Conservation (phyloP, 108 stramenopile species). For the Chaetoceros tenuissimus region DNA sequence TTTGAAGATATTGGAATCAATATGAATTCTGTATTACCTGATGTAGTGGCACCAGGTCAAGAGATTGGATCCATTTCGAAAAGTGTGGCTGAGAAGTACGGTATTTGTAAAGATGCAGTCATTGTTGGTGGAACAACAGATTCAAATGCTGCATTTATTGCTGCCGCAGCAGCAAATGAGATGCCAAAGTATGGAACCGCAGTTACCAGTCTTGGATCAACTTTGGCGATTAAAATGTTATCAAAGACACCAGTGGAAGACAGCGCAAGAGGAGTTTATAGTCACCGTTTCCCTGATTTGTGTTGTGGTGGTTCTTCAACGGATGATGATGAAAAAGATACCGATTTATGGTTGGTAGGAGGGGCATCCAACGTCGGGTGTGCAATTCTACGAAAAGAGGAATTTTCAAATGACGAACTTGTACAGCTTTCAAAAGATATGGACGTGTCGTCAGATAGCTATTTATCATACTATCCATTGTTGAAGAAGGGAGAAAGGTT, state of each 20-base stretch:
- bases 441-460: conserved; percentile 46
- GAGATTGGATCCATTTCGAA: conserved; percentile 61
- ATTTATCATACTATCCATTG: conserved; percentile 77
- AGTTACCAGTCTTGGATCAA: conserved; percentile 81
- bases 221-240: conserved; percentile 83
- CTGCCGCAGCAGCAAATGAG: conserved; percentile 36
- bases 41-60: conserved; percentile 64
- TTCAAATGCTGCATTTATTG: conserved; percentile 90
- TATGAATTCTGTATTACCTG: conserved; percentile 27
- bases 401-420: conserved; percentile 70
- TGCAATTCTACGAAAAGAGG: conserved; percentile 65
- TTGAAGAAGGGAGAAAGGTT: conserved; percentile 82
- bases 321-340: conserved; percentile 15
- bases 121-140: conserved; percentile 90
- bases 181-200: conserved; percentile 63
- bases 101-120: conserved; percentile 38
- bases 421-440: conserved; percentile 46
- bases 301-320: neutral
- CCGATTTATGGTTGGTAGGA: conserved; percentile 85
- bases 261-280: conserved; percentile 75
- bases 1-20: conserved; percentile 42
- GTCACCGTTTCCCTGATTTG: conserved; percentile 77
- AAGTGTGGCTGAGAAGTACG: conserved; percentile 35
- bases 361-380: conserved; percentile 92
- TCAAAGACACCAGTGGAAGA: conserved; percentile 75